Base-by-base conservation (phyloP, 768 basidiomycete species). In the Boletus edulis region DNA sequence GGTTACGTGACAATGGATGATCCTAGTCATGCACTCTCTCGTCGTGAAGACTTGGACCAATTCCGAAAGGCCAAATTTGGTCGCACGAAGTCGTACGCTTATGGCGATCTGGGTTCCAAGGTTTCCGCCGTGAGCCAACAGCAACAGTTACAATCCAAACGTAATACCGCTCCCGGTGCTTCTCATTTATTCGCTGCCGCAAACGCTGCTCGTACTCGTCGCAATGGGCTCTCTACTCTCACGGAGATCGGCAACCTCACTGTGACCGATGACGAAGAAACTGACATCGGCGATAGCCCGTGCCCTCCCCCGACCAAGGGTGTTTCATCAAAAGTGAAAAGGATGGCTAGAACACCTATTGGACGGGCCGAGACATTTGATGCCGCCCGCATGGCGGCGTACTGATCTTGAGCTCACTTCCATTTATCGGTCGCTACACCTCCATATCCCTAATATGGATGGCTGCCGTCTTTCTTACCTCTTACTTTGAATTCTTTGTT, bases 1-100 rank as follows among this genome's bases (percentile, higher is more conserved):
- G 87, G 81, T 1, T 99, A 99, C 66, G 86, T 96, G 40, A 84
- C 81, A 8, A 99, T 99, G 97, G 94, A 98, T 65, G 94, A 98
- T 68, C 94, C 94, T 3, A 80, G 79, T 43, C 86, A 96, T 68
- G 82, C 86, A 18, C 76, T 78, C 18, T 88, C 92, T 35, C 87
- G 94, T 44, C 81, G 85, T 41, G 89, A 92, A 66, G 91, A 95
- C 63, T 69, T 98, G 42, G 91, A 93, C 70, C 91, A 94, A 65
- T 94, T 98, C 77, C 89, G 96, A 60, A 90, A 86, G 67, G 81
- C 79, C 57, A 90, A 89, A 67, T 94, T 94, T 67, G 87, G 89
- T 32, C 86, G 94, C 52, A 91, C 93, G 54, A 90, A 91, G 66
- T 94, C 92, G 0, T 97, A 93, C 65, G 86, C 94, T 0, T 96